Evolutionary conservation across 116 monocot species (phyloP), one percentile per base, ranked within the genome.

Genomic region (Papilionanthe hybrid): DNA sequence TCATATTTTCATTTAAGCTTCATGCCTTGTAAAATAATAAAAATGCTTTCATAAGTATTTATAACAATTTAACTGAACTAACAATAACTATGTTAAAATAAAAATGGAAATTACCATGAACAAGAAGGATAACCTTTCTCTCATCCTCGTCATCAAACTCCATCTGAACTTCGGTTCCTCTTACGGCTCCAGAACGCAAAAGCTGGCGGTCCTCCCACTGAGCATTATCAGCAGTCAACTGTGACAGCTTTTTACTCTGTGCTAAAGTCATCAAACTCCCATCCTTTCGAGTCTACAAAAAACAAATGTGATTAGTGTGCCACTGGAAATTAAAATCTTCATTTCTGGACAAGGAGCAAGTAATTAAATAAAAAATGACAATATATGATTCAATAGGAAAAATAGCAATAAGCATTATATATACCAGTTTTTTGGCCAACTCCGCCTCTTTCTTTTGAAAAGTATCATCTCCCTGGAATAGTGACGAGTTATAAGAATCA

Each of bases 81-180:
- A 71, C 18, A 53, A 15, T 53, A 53, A 53, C 4, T 15, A 53
- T 13, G 53, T 17, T 15, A 17, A 15, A 12, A 72, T 72, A 19
- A n/a, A 72, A 43, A 42, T 72, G 72, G 29, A 82, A 69, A 78
- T 81, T 91, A 96, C 96, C 96, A 85, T 96, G 96, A 90, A 96
- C 96, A 80, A 96, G 93, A 87, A 96, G 96, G 49, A 96, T 96
- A 81, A 96, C 88, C 91, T 89, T 96, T 20, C 96, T 92, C 57
- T 96, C 96, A 79, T 96, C 94, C 77, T 96, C 96, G 66, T 96
- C 96, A 37, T 96, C 92, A 90, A 96, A 96, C 49, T 96, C 96
- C 83, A 87, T 93, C 65, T 92, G 94, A 72, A 93, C 84, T 81
- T 96, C 96, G 60, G 96, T 92, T 72, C 96, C 96, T 89, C 90